Evolutionary conservation across 2,329 filamentous ascomycete genomes (phyloP).

Genomic region (Ambrosiella xylebori): DNA sequence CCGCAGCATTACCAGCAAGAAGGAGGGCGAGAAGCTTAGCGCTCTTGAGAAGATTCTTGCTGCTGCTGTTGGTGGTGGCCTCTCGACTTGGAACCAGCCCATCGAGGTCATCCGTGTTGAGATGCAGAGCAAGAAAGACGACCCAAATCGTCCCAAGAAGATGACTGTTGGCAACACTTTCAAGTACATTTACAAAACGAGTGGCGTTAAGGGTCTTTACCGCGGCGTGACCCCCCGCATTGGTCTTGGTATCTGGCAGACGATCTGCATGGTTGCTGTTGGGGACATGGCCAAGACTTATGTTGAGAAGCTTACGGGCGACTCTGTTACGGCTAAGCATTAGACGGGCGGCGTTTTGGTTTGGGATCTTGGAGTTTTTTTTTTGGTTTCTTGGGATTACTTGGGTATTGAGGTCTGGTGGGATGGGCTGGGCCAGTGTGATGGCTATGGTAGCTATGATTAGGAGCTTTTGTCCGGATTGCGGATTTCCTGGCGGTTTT

Average conservation of each 20-base stretch:
- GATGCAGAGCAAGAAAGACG: conserved; percentile 98
- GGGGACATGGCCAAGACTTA: conserved; percentile 76
- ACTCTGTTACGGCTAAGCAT: conserved; percentile 49
- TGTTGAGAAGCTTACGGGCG: conserved; percentile 49
- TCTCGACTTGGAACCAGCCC: conserved; percentile 97
- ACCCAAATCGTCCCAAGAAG: conserved; percentile 97
- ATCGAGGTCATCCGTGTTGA: conserved; percentile 99
- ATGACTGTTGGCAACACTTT: conserved; percentile 83
- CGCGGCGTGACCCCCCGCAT: conserved; percentile 88
- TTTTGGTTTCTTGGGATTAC: neutral
- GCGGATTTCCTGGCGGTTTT: too few relatives aligned
- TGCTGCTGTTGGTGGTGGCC: conserved; percentile 72
- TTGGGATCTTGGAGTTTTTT: neutral
- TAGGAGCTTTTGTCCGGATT: too few relatives aligned
- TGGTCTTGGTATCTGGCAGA: conserved; percentile 95
- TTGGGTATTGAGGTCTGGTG: neutral
- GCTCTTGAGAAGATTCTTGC: conserved; percentile 79
- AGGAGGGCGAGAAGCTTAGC: conserved; percentile 58
- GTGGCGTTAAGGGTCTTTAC: conserved; percentile 84
- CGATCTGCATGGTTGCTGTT: conserved; percentile 97
- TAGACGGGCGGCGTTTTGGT: conserved; percentile 21
- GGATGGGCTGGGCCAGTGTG: neutral
- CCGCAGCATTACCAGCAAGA: conserved; percentile 60
- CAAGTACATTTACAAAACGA: conserved; percentile 76
- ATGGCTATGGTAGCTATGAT: neutral